These are phyloP conservation scores for Fusarium incarnatum DNA, from an alignment of 2,329 filamentous ascomycete genomes.

Conservation along the genomic window DNA sequence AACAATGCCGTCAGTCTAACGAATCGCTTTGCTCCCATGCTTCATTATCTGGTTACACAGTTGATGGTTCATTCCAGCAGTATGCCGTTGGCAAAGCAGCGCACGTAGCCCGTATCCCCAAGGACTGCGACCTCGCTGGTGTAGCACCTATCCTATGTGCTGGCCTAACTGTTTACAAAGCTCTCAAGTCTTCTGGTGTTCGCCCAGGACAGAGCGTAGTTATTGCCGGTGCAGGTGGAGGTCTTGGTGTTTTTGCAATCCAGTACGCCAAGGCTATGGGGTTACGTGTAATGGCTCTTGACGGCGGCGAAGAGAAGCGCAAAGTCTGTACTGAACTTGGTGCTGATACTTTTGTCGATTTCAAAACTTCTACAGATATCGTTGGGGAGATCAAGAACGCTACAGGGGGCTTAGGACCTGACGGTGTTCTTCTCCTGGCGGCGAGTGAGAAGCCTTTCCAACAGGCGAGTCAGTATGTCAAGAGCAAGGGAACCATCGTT, in stretches of 20 bases:
- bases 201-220: conserved; percentile 80
- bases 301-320: conserved; percentile 84
- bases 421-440: conserved; percentile 86
- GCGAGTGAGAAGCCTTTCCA: conserved; percentile 91
- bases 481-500: conserved; percentile 80
- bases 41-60: conserved; percentile 85
- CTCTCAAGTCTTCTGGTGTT: conserved; percentile 79
- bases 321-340: conserved; percentile 76
- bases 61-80: conserved; percentile 90
- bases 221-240: conserved; percentile 85
- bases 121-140: conserved; percentile 77
- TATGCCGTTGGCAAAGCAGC: conserved; percentile 86
- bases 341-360: conserved; percentile 80
- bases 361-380: conserved; percentile 76
- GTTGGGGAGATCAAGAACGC: conserved; percentile 80
- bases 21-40: conserved; percentile 83
- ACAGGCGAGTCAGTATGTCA: conserved; percentile 86
- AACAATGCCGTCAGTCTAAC: conserved; percentile 81
- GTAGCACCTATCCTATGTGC: conserved; percentile 84
- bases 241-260: conserved; percentile 78
- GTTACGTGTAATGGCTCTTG: conserved; percentile 79
- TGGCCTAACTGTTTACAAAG: conserved; percentile 87
- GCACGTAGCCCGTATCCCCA: conserved; percentile 82
- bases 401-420: conserved; percentile 80
- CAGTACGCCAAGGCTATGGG: conserved; percentile 94